These are phyloP conservation scores for Shiraia sp. DNA, from an alignment of 2,329 filamentous ascomycete genomes.

Conservation along the genomic window DNA sequence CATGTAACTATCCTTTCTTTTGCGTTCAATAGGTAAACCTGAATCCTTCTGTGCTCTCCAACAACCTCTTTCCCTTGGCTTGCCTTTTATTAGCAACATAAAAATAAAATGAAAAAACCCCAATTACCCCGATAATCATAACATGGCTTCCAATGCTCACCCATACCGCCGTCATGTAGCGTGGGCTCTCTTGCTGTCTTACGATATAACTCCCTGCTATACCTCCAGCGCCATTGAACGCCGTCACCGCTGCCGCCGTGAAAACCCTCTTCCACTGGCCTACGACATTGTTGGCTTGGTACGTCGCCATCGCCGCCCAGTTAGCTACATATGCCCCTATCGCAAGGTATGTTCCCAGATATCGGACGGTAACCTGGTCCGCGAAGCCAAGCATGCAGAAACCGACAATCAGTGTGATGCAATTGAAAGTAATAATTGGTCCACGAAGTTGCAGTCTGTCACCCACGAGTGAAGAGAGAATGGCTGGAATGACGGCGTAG, in stretches of 20 bases:
- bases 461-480: slow-evolving; percentile 64
- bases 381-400: slow-evolving; percentile 69
- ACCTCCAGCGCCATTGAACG: slow-evolving; percentile 65
- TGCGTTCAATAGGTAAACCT: slow-evolving; percentile 48
- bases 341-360: slow-evolving; percentile 67
- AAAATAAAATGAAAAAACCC: slow-evolving; percentile 58
- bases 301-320: slow-evolving; percentile 65
- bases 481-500: slow-evolving; percentile 66
- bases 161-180: slow-evolving; percentile 69
- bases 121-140: slow-evolving; percentile 60
- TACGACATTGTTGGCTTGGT: slow-evolving; percentile 55
- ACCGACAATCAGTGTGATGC: slow-evolving; percentile 62
- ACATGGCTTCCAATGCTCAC: slow-evolving; percentile 65
- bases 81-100: slow-evolving; percentile 56
- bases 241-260: slow-evolving; percentile 63
- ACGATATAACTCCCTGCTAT: slow-evolving; percentile 71
- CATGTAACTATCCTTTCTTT: neutral
- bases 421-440: slow-evolving; percentile 68
- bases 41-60: slow-evolving; percentile 57
- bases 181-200: slow-evolving; percentile 62
- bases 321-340: slow-evolving; percentile 71
- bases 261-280: slow-evolving; percentile 68
- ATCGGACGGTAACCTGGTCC: slow-evolving; percentile 62
- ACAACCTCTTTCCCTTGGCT: slow-evolving; percentile 50
- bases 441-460: slow-evolving; percentile 65